Evolutionary conservation across 352 stramenopile species (phyloP).

Genomic region (Phytophthora sp.): DNA sequence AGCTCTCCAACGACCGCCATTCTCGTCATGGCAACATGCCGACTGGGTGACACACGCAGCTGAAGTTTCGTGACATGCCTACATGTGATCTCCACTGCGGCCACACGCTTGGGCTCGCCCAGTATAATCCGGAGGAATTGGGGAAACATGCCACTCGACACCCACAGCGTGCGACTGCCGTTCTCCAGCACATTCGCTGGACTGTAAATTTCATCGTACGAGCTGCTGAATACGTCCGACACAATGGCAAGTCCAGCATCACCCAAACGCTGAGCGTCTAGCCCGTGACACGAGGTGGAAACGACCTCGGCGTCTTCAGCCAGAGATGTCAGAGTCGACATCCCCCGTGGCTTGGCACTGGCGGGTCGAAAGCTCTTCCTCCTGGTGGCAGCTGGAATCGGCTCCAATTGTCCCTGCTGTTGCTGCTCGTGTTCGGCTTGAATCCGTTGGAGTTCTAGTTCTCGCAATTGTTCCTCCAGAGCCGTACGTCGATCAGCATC

Average conservation of each 20-base stretch:
- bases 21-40: constrained; percentile 34
- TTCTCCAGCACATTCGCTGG: constrained; percentile 60
- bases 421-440: constrained; percentile 46
- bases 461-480: constrained; percentile 73
- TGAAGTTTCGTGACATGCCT: constrained; percentile 66
- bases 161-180: constrained; percentile 66
- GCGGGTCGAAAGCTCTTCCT: constrained; percentile 77
- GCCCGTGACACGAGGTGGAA: constrained; percentile 49
- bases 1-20: constrained; percentile 43
- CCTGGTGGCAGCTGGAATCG: constrained; percentile 10
- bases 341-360: constrained; percentile 71
- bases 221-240: constrained; percentile 70
- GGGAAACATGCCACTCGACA: constrained; percentile 74
- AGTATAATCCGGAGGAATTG: constrained; percentile 74
- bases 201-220: constrained; percentile 57
- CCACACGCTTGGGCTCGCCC: constrained; percentile 61
- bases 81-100: constrained; percentile 72
- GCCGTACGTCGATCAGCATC: constrained; percentile 58
- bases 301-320: constrained; percentile 71
- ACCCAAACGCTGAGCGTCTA: constrained; percentile 48
- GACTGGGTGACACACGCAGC: constrained; percentile 49
- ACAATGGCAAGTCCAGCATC: constrained; percentile 47
- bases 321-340: constrained; percentile 56
- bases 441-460: constrained; percentile 66
- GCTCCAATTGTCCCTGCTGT: constrained; percentile 17